These are phyloP conservation scores for Kodamaea neixiangensis DNA, from an alignment of 805 yeast species.

Conservation along the genomic window DNA sequence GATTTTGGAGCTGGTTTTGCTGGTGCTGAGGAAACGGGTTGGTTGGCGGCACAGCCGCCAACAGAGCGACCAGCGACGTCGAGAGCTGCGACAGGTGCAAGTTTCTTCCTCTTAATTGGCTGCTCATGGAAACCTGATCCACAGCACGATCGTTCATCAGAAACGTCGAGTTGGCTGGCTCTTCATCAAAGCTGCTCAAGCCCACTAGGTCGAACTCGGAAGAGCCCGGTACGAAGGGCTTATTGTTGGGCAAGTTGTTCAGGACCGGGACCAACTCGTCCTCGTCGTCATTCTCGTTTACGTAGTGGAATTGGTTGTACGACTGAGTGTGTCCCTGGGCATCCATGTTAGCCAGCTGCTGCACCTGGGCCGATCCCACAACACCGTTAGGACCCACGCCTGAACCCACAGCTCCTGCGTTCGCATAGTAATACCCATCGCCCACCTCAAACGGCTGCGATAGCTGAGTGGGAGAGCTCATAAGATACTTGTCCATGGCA, in stretches of 20 bases:
- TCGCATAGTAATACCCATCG: slow-evolving; percentile 5
- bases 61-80: slow-evolving; percentile 6
- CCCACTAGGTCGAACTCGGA: slow-evolving; percentile 7
- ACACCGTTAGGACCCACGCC: background rate
- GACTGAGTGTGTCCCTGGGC: background rate
- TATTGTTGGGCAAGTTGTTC: slow-evolving; percentile 14
- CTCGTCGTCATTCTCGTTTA: slow-evolving; percentile 9
- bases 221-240: background rate
- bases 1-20: slow-evolving; percentile 1
- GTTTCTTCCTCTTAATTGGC: slow-evolving; percentile 1
- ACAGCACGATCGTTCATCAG: background rate
- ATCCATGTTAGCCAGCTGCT: background rate
- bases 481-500: slow-evolving; percentile 39
- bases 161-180: background rate
- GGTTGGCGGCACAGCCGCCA: slow-evolving; percentile 7
- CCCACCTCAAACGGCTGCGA: slow-evolving; percentile 30
- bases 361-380: background rate
- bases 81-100: slow-evolving; percentile 7
- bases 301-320: background rate
- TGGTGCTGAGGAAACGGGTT: background rate
- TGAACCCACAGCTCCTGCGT: background rate
- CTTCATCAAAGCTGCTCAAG: background rate
- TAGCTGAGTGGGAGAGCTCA: slow-evolving; percentile 43
- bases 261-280: slow-evolving; percentile 22
- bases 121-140: background rate